These are phyloP conservation scores for Hagleromyces aurorensis DNA, from an alignment of 805 yeast genomes.

Conservation along the genomic window DNA sequence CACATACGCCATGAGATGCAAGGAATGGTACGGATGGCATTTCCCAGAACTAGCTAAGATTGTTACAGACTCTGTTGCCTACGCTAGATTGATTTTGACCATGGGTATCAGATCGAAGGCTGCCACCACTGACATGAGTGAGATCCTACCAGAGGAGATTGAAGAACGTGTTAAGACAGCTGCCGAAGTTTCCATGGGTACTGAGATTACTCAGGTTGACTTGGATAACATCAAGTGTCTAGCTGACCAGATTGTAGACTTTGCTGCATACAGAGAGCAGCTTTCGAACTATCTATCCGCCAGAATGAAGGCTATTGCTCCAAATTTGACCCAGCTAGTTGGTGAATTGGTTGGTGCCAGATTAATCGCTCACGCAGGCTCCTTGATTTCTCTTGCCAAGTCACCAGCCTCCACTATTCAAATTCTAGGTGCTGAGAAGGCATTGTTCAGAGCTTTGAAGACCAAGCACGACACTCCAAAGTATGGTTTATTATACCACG, in stretches of 20 bases:
- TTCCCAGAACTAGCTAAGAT: constrained; percentile 99
- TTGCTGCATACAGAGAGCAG: constrained; percentile 94
- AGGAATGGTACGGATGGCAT: constrained; percentile 99
- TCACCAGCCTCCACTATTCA: constrained; percentile 98
- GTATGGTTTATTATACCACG: constrained; percentile 94
- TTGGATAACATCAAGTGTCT: constrained; percentile 79
- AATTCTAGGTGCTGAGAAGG: constrained; percentile 98
- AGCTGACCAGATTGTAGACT: constrained; percentile 94
- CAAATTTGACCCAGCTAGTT: constrained; percentile 88
- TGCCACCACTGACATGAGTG: constrained; percentile 80
- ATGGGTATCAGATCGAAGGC: constrained; percentile 95
- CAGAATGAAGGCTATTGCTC: constrained; percentile 99
- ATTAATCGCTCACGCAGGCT: constrained; percentile 95
- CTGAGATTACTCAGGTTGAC: constrained; percentile 91
- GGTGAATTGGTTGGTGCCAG: constrained; percentile 99
- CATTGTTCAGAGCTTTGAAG: constrained; percentile 95
- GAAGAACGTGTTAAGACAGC: constrained; percentile 91
- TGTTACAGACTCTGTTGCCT: constrained; percentile 91
- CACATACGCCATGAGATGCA: constrained; percentile 97
- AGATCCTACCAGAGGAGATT: constrained; percentile 84
- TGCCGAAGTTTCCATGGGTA: constrained; percentile 99
- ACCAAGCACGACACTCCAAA: constrained; percentile 98
- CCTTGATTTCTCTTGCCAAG: constrained; percentile 87
- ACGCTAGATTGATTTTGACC: constrained; percentile 84
- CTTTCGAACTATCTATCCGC: constrained; percentile 82